These are phyloP conservation scores for Eimeria acervulina DNA, from an alignment of 169 alveolate genomes.

Conservation along the genomic window DNA sequence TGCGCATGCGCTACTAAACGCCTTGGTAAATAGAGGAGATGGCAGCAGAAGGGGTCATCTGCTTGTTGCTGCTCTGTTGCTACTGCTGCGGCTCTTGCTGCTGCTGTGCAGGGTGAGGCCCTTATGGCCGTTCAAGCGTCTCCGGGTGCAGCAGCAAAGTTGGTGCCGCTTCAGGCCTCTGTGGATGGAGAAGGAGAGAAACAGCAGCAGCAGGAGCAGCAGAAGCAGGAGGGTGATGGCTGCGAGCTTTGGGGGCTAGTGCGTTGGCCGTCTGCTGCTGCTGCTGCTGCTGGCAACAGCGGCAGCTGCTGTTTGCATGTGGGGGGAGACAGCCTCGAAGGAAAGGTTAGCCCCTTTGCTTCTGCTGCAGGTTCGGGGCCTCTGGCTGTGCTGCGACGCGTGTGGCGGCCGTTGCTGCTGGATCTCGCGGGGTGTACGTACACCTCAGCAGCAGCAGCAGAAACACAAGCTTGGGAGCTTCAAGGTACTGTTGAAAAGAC, in stretches of 20 bases:
- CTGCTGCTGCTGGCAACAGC: slow-evolving; percentile 60
- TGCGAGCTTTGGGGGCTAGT: slow-evolving; percentile 48
- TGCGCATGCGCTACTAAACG: not conserved
- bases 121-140: slow-evolving; percentile 42
- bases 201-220: slow-evolving; percentile 43
- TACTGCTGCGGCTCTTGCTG: not conserved
- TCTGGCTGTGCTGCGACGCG: slow-evolving; percentile 70
- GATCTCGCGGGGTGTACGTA: slow-evolving; percentile 37
- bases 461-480: slow-evolving; percentile 54
- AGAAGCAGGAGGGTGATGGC: slow-evolving; percentile 28
- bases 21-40: not conserved
- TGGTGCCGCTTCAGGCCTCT: slow-evolving; percentile 10
- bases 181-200: not conserved
- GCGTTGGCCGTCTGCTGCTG: slow-evolving; percentile 73
- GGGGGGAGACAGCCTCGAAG: slow-evolving; percentile 42
- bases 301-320: slow-evolving; percentile 40
- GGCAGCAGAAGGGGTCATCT: not conserved
- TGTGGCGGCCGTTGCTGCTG: slow-evolving; percentile 37
- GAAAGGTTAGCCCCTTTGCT: slow-evolving; percentile 33
- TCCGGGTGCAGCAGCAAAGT: slow-evolving; percentile 11
- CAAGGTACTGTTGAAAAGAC: slow-evolving; percentile 29
- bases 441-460: slow-evolving; percentile 51
- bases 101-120: slow-evolving; percentile 59
- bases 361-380: slow-evolving; percentile 53
- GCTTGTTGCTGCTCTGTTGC: not conserved